Conservation (phyloP, 805 yeast genomes). For the Saccharomycopsis malanga region DNA sequence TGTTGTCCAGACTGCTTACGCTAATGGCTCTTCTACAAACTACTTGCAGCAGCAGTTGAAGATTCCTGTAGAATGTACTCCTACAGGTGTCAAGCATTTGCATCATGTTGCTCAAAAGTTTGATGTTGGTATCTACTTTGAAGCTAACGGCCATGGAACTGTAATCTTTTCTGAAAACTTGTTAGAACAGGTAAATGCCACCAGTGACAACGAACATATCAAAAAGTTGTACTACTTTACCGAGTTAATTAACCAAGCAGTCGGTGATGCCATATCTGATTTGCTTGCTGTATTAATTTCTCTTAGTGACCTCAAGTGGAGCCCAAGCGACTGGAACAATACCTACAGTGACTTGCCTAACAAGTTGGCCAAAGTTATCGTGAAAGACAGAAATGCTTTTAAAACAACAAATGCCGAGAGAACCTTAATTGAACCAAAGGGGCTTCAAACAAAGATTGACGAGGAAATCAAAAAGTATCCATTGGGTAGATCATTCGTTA, state of each 20-base stretch:
- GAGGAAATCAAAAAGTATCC: conserved; percentile 45
- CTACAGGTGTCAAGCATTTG: conserved; percentile 94
- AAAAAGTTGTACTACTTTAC: conserved; percentile 53
- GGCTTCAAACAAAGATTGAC: conserved; percentile 71
- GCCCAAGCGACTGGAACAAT: conserved; percentile 66
- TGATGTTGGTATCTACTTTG: conserved; percentile 92
- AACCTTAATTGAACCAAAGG: conserved; percentile 64
- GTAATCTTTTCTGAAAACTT: conserved; percentile 65
- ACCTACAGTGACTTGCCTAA: conserved; percentile 85
- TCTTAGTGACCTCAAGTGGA: conserved; percentile 45
- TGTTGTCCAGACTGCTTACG: conserved; percentile 96
- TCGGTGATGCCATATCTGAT: conserved; percentile 98
- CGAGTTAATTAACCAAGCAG: conserved; percentile 85
- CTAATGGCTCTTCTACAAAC: conserved; percentile 85
- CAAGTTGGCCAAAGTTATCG: conserved; percentile 70
- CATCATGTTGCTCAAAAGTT: conserved; percentile 78
- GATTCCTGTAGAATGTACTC: conserved; percentile 79
- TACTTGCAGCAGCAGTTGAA: conserved; percentile 55
- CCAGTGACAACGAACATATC: conserved; percentile 41
- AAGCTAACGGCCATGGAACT: conserved; percentile 99
- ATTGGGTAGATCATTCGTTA: conserved; percentile 79
- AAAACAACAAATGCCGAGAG: conserved; percentile 90
- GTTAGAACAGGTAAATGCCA: conserved; percentile 31
- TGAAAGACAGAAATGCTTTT: conserved; percentile 72
- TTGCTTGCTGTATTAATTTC: conserved; percentile 69